Evolutionary conservation across 1,284 basidiomycete genomes (phyloP).

Genomic region (Dichomitus squalens): DNA sequence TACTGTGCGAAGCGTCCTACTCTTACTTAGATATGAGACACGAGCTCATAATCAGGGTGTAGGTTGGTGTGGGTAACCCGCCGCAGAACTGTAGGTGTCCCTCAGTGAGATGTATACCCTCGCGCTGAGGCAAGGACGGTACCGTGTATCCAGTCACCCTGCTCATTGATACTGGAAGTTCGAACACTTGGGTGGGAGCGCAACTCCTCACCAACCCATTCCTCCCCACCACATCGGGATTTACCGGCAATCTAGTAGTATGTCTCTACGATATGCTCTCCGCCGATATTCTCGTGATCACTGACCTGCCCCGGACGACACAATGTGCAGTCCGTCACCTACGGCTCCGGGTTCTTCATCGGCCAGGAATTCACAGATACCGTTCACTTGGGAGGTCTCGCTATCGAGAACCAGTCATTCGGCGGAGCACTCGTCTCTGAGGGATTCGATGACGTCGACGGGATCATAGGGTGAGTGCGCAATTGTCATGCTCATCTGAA

Average conservation of each 20-base stretch:
- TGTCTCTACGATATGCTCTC: background rate
- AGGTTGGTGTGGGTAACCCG: constrained; percentile 28
- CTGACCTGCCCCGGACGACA: background rate
- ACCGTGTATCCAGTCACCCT: constrained; percentile 13
- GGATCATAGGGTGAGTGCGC: constrained; percentile 44
- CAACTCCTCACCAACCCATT: constrained; percentile 33
- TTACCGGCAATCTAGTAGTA: constrained; percentile 22
- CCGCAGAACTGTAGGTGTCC: constrained; percentile 22
- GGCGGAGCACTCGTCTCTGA: constrained; percentile 47
- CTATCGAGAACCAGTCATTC: constrained; percentile 44
- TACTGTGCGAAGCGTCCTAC: constrained; percentile 16
- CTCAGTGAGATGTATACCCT: constrained; percentile 2
- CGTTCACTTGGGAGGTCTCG: constrained; percentile 26
- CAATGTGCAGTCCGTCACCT: constrained; percentile 38
- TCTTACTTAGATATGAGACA: background rate
- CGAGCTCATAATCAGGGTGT: background rate
- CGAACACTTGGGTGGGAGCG: constrained; percentile 69
- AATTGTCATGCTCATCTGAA: background rate
- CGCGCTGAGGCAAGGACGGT: background rate
- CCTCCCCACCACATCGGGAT: constrained; percentile 38
- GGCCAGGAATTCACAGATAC: constrained; percentile 34
- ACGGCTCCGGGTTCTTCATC: constrained; percentile 53
- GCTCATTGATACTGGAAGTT: constrained; percentile 32
- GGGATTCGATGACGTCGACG: constrained; percentile 44
- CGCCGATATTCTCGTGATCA: background rate